Percentiles rank a stretch among this genome's conserved stretches.
These are phyloP conservation scores for Rhytidiadelphus loreus DNA, from an alignment of 225 moss, liverwort and hornwort genomes.

Conservation along the genomic window DNA sequence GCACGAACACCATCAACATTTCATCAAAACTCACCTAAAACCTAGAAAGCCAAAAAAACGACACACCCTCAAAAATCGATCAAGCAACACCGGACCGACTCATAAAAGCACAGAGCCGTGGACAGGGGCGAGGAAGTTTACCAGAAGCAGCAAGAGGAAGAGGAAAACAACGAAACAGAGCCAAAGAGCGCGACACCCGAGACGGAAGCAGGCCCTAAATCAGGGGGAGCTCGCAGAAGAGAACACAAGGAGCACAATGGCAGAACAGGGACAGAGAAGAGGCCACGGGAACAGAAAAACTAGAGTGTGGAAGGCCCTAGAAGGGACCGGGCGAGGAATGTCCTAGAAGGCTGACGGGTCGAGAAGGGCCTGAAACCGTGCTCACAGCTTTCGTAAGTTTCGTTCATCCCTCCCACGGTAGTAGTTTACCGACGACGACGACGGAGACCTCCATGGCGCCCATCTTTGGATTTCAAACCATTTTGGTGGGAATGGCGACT, in stretches of 20 bases:
- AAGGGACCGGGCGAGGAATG: not conserved
- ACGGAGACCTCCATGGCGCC: not conserved
- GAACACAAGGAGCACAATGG: not conserved
- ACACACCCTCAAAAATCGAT: not conserved
- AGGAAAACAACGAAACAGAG: not conserved
- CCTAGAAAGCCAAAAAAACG: not conserved
- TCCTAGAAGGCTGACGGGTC: not conserved
- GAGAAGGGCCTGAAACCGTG: slow-evolving; percentile 18
- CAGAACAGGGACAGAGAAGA: not conserved
- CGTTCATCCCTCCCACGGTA: slow-evolving; percentile 1
- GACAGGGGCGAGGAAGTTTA: not conserved
- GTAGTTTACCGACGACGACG: not conserved
- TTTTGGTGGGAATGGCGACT: not conserved
- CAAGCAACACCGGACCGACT: not conserved
- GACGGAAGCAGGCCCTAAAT: not conserved
- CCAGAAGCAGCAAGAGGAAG: not conserved
- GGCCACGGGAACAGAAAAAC: not conserved
- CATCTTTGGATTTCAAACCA: not conserved
- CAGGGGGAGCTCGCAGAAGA: not conserved
- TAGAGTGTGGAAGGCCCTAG: not conserved
- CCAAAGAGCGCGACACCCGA: not conserved
- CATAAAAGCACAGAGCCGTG: not conserved
- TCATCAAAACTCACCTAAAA: not conserved
- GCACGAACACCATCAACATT: not conserved
- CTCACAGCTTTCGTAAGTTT: not conserved